Conservation (phyloP, 148 eudicot genomes). For the Amaranthus cruentus region DNA sequence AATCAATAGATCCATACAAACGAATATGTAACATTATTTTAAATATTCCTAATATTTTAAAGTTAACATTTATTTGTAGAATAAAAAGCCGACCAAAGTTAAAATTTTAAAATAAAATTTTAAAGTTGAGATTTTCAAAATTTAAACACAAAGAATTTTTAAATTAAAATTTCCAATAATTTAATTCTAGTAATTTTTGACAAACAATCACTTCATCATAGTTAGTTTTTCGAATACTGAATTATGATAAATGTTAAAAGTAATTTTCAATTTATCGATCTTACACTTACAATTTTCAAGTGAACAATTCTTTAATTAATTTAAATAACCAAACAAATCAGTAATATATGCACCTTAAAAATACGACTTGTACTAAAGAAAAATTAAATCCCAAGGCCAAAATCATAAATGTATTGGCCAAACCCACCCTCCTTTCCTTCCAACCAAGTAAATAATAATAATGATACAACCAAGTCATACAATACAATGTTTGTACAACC, state of each 20-base stretch:
- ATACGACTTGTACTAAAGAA: not conserved
- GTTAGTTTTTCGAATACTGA: too few relatives aligned
- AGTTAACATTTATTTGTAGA: too few relatives aligned
- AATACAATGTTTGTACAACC: not conserved
- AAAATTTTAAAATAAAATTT: too few relatives aligned
- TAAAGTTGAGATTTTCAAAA: too few relatives aligned
- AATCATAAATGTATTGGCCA: not conserved
- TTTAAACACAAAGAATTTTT: too few relatives aligned
- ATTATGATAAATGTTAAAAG: not conserved
- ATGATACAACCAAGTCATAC: not conserved
- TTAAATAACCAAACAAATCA: constrained; percentile 1
- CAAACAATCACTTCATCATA: too few relatives aligned
- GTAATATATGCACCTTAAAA: not conserved
- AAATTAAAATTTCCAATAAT: too few relatives aligned
- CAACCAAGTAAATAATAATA: constrained; percentile 4
- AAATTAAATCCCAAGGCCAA: constrained; percentile 3
- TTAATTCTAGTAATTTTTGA: too few relatives aligned
- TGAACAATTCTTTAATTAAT: constrained; percentile 5
- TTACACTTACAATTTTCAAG: constrained; percentile 12
- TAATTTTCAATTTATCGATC: constrained; percentile 7
- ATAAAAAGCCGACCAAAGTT: too few relatives aligned
- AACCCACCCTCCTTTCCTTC: not conserved
- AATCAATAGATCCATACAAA: too few relatives aligned
- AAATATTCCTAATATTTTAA: too few relatives aligned
- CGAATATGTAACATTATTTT: too few relatives aligned